Evolutionary conservation across 2,329 filamentous ascomycete genomes (phyloP).

Genomic region (Trichoderma asperellum): DNA sequence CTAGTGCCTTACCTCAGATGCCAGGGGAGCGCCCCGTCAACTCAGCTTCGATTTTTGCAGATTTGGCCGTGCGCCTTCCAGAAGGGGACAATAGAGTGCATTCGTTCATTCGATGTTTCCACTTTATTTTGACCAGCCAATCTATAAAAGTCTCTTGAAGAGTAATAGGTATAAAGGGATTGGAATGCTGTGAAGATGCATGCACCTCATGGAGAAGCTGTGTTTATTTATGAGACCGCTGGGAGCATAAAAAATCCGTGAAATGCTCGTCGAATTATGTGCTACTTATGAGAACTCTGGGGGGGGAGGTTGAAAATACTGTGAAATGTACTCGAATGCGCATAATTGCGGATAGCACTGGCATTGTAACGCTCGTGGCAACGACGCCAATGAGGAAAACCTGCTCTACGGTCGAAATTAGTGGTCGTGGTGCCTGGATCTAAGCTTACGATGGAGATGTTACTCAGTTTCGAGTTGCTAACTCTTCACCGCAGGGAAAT

Average conservation of each 20-base stretch:
- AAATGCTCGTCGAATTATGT: too few relatives aligned
- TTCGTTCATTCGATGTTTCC: background rate
- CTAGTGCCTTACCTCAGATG: slow-evolving; percentile 13
- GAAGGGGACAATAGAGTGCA: background rate
- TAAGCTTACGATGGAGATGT: slow-evolving; percentile 43
- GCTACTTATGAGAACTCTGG: background rate
- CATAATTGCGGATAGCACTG: slow-evolving; percentile 33
- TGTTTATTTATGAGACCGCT: background rate
- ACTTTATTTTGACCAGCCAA: background rate
- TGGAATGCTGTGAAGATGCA: background rate
- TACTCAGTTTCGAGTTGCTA: slow-evolving; percentile 39
- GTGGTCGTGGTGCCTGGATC: slow-evolving; percentile 47
- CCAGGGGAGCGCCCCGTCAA: background rate
- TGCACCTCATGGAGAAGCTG: background rate
- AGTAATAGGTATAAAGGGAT: too few relatives aligned
- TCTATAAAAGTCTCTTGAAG: background rate
- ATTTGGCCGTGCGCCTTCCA: slow-evolving; percentile 1
- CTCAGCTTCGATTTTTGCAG: background rate
- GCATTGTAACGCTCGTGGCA: slow-evolving; percentile 36
- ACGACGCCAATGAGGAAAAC: slow-evolving; percentile 35
- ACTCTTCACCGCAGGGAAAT: slow-evolving; percentile 35
- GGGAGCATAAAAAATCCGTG: too few relatives aligned
- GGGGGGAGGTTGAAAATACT: background rate
- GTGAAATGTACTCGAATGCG: background rate
- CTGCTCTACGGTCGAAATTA: slow-evolving; percentile 37